phyloP scores from a whole-genome alignment of 2,329 filamentous ascomycete genomes.

The Fusarium euwallaceae region DNA sequence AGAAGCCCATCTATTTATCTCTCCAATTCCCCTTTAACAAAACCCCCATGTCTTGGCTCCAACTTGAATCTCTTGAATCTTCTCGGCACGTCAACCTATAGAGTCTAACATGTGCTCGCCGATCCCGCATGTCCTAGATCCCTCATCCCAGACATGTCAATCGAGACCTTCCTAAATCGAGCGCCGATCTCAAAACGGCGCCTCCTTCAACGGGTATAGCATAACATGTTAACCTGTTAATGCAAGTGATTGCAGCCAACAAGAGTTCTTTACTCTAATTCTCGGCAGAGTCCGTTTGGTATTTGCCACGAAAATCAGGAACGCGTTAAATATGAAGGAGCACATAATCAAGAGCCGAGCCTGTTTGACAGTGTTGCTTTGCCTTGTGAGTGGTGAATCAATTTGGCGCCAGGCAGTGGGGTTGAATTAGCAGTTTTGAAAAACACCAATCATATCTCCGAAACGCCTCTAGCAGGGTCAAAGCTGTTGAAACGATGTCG shows the following conservation, averaged over 20 bases:
- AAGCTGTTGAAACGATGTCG: conserved; percentile 26
- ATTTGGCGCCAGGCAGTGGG: conserved; percentile 36
- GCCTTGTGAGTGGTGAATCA: conserved; percentile 30
- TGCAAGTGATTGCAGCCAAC: conserved; percentile 24
- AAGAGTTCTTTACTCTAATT: background rate
- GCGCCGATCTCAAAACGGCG: conserved; percentile 24
- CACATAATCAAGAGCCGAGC: conserved; percentile 26
- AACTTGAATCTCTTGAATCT: conserved; percentile 14
- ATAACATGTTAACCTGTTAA: conserved; percentile 31
- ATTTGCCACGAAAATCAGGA: conserved; percentile 18
- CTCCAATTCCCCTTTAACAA: conserved; percentile 5
- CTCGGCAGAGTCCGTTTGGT: background rate
- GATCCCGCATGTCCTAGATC: conserved; percentile 33
- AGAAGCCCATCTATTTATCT: conserved; percentile 36
- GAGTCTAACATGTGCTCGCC: conserved; percentile 29
- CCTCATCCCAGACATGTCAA: conserved; percentile 10
- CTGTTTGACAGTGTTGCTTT: background rate
- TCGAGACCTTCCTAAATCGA: conserved; percentile 39
- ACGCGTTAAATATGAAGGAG: conserved; percentile 24
- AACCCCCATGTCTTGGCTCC: background rate
- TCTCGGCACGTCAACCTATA: conserved; percentile 27
- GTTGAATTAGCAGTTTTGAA: conserved; percentile 25
- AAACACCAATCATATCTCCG: conserved; percentile 20
- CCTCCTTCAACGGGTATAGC: conserved; percentile 30
- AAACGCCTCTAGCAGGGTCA: background rate